A percentile compares a stretch with the other conserved stretches of the same genome.
phyloP scores from a whole-genome alignment of 2,329 filamentous ascomycete genomes.

The Verticillium longisporum region DNA sequence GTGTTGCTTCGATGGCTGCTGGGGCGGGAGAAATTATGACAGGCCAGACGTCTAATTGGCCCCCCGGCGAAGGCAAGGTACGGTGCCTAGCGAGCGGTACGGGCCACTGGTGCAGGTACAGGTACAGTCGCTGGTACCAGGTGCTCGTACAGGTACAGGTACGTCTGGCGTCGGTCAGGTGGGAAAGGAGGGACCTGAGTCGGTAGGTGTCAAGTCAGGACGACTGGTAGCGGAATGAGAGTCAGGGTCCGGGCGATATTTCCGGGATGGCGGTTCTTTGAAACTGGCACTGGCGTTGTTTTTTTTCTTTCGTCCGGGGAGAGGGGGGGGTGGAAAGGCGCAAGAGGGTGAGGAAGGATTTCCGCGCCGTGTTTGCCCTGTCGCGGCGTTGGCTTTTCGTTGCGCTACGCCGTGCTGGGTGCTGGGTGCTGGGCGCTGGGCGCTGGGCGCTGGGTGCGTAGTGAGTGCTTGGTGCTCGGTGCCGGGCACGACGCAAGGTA shows the following conservation, averaged over 20 bases:
- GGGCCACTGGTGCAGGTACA: not conserved
- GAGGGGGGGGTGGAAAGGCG: conserved; percentile 1
- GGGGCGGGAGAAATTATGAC: not conserved
- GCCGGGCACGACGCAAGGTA: no score
- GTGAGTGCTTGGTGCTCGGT: no score
- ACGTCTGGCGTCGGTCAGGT: not conserved
- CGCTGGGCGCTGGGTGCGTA: no score
- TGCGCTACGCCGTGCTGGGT: not conserved
- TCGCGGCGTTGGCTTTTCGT: not conserved
- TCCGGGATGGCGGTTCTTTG: conserved; percentile 11
- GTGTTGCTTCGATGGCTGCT: not conserved
- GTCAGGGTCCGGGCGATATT: conserved; percentile 4
- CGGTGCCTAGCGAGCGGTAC: not conserved
- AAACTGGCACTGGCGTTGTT: not conserved
- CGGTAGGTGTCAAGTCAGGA: not conserved
- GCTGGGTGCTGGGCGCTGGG: no score
- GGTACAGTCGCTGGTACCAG: not conserved
- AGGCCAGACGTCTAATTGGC: not conserved
- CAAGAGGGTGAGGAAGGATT: not conserved
- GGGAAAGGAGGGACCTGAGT: not conserved
- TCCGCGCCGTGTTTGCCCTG: not conserved
- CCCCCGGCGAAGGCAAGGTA: not conserved
- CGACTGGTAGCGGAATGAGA: not conserved
- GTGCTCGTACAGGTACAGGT: not conserved
- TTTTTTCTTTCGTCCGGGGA: not conserved